phyloP scores from a whole-genome alignment of 305 asterid genomes.

The Plantago rigida region DNA sequence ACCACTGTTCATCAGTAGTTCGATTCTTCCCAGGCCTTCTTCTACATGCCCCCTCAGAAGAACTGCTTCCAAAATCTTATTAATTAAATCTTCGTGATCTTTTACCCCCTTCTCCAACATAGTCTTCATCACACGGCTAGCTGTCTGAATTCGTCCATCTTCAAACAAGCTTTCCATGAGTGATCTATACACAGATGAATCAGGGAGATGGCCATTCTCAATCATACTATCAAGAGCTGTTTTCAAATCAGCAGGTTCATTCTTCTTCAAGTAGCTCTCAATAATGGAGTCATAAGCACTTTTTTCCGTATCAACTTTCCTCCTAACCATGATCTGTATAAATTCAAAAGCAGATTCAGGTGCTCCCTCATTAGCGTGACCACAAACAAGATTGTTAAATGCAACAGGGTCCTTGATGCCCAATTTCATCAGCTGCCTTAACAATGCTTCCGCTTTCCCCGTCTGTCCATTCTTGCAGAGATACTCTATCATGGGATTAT shows the following conservation, averaged over 20 bases:
- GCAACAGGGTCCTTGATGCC: constrained; percentile 71
- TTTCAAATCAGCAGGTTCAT: constrained; percentile 74
- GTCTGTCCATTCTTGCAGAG: constrained; percentile 71
- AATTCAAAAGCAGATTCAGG: constrained; percentile 68
- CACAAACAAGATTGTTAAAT: constrained; percentile 50
- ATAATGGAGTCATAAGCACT: constrained; percentile 54
- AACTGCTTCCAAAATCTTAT: constrained; percentile 63
- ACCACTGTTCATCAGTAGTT: constrained; percentile 55
- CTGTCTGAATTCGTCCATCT: constrained; percentile 87
- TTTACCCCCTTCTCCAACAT: constrained; percentile 79
- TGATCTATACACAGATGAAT: constrained; percentile 54
- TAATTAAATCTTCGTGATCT: constrained; percentile 58
- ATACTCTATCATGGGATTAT: constrained; percentile 57
- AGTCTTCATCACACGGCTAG: constrained; percentile 81
- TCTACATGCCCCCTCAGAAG: constrained; percentile 82
- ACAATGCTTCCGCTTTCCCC: constrained; percentile 59
- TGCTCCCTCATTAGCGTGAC: constrained; percentile 64
- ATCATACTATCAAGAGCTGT: constrained; percentile 72
- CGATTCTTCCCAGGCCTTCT: constrained; percentile 84
- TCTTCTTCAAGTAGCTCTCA: constrained; percentile 53
- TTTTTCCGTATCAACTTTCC: constrained; percentile 47
- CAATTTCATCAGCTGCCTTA: constrained; percentile 79
- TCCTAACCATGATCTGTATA: constrained; percentile 58
- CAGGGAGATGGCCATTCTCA: constrained; percentile 68
- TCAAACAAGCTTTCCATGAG: constrained; percentile 75